Evolutionary conservation across 1,139 yeast species (phyloP).

Genomic region (Zygoascus hellenicus): DNA sequence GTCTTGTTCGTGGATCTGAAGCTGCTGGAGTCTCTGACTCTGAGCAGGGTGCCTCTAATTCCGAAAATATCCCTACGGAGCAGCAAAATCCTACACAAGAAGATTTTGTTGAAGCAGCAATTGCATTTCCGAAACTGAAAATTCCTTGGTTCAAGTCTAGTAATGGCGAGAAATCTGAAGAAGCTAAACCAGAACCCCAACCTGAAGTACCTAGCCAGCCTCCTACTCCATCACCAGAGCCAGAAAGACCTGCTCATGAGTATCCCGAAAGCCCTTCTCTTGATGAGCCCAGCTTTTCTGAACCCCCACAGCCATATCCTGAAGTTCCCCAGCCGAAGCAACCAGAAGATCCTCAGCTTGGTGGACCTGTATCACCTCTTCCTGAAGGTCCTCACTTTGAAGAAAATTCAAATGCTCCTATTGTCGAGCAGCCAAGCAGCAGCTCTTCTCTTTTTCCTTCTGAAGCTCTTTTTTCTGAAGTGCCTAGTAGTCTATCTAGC

Average conservation of each 20-base stretch:
- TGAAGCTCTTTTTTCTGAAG: not conserved
- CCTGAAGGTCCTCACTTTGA: too few species aligned
- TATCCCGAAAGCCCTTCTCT: too few species aligned
- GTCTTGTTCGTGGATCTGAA: constrained; percentile 6
- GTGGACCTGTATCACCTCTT: too few species aligned
- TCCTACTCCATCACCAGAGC: not conserved
- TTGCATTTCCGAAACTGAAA: constrained; percentile 9
- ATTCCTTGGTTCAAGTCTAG: constrained; percentile 8
- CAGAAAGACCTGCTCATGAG: not conserved
- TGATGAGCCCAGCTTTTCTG: too few species aligned
- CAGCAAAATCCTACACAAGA: too few species aligned
- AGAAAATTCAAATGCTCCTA: not conserved
- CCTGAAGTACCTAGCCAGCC: not conserved
- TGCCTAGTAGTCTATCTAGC: not conserved
- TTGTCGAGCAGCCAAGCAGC: not conserved
- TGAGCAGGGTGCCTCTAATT: not conserved
- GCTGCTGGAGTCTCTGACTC: not conserved
- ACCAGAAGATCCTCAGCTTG: too few species aligned
- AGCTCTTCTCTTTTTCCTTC: constrained; percentile 2
- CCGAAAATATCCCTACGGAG: not conserved
- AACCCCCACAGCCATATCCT: too few species aligned
- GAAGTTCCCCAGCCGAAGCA: too few species aligned
- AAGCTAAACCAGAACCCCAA: not conserved
- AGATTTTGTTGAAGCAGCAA: constrained; percentile 3
- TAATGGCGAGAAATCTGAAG: not conserved